Base-by-base conservation (phyloP, 495 filamentous ascomycete species). In the Neurospora sp. region DNA sequence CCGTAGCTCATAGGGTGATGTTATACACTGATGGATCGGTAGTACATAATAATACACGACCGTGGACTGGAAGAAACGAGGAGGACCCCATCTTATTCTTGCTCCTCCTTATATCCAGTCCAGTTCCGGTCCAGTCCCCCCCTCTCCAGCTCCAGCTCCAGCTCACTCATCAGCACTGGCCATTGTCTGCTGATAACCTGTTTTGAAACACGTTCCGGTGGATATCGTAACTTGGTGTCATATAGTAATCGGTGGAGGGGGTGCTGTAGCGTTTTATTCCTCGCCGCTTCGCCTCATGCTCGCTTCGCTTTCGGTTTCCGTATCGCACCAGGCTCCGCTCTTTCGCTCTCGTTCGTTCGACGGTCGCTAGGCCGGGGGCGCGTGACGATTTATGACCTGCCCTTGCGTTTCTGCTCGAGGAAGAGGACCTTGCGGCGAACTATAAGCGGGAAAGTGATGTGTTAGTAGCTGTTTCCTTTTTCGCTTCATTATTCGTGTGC, bases 341-440 rank as follows among this genome's bases (percentile, higher is more conserved):
- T 59, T 12, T 31, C 48, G 48, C 20, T 59, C 48, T 35, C 27
- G 53, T 35, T 65, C 7, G 14, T 65, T 65, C 53, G 14, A 65
- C 53, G 7, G 7, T 65, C 6, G 53, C 18, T 65, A 35, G 14
- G 53, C 27, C n/a, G 53, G 4, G 20, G 45, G 48, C 4, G 45
- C 45, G 53, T 31, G 27, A 41, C n/a, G 9, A 41, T 69, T 69
- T 45, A 45, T 45, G 42, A 82, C 76, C 78, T 84, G 38, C 75
- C 77, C 76, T 79, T 85, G 70, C 91, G 90, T 76, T 95, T 96
- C 83, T 92, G 90, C 83, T 98, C 94, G 38, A 97, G 87, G 83
- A 98, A 98, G 4, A 98, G 87, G 59, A 98, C 94, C 84, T 94
- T 89, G 84, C 93, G 94, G 72, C 89, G 86, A n/a, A 93, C 91